phyloP scores from a whole-genome alignment of 495 filamentous ascomycete genomes.

The Schizothecium vesticola region DNA sequence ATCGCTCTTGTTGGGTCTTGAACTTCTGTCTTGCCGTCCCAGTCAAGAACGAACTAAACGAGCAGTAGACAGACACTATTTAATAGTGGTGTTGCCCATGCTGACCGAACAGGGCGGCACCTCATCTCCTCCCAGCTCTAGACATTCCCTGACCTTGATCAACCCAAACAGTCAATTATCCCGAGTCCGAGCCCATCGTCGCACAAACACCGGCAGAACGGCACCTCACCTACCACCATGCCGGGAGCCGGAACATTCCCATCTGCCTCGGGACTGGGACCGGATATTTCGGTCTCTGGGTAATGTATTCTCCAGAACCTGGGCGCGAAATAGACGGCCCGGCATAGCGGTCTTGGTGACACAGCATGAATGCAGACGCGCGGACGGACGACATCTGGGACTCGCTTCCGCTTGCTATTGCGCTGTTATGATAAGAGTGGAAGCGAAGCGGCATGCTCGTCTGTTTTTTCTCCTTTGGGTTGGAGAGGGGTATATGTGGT shows the following conservation, averaged over 20 bases:
- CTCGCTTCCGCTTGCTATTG: neutral
- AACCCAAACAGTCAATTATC: no score
- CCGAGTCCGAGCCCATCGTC: neutral
- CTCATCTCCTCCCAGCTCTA: no score
- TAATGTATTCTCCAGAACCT: neutral
- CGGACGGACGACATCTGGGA: neutral
- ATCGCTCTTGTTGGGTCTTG: no score
- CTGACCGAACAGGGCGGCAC: no score
- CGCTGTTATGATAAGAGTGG: neutral
- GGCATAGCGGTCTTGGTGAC: neutral
- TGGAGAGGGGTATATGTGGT: neutral
- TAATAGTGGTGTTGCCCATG: no score
- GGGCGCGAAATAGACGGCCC: neutral
- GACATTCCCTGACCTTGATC: no score
- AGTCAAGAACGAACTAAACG: no score
- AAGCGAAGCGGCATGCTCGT: neutral
- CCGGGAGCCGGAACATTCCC: neutral
- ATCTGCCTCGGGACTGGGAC: neutral
- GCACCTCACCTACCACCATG: neutral
- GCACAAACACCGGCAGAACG: neutral
- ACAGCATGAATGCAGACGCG: neutral
- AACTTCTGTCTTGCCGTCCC: no score
- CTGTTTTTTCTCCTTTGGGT: neutral
- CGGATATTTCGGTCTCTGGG: neutral
- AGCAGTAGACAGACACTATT: no score